Percentiles rank a stretch among this genome's conserved stretches.
phyloP scores from a whole-genome alignment of 208 protist species.

The Borovskyia barvae region DNA sequence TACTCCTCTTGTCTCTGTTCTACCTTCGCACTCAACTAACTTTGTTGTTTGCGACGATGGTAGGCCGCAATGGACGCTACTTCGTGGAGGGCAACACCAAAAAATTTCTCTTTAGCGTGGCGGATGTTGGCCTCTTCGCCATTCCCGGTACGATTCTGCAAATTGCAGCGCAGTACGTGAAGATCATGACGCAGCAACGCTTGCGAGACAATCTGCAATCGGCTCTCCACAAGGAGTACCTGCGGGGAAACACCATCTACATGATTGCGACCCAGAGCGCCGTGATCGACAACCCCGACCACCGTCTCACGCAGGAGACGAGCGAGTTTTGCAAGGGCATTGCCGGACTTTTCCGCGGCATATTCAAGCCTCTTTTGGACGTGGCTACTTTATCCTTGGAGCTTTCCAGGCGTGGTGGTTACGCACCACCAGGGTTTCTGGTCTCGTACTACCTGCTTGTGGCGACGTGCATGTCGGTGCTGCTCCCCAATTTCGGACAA shows the following conservation, averaged over 20 bases:
- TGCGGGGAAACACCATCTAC: slow-evolving; percentile 56
- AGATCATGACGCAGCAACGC: slow-evolving; percentile 58
- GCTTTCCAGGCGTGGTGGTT: slow-evolving; percentile 53
- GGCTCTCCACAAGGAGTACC: slow-evolving; percentile 66
- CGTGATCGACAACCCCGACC: slow-evolving; percentile 74
- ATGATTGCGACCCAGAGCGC: slow-evolving; percentile 42
- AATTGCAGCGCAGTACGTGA: slow-evolving; percentile 67
- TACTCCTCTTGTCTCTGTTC: slow-evolving; percentile 49
- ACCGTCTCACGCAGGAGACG: slow-evolving; percentile 74
- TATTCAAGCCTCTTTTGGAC: slow-evolving; percentile 82
- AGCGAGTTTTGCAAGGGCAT: slow-evolving; percentile 77
- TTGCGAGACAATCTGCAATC: slow-evolving; percentile 67
- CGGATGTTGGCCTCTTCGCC: slow-evolving; percentile 58
- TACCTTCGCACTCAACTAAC: slow-evolving; percentile 48
- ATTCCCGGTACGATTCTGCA: slow-evolving; percentile 68
- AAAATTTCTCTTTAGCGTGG: slow-evolving; percentile 59
- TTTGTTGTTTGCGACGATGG: slow-evolving; percentile 49
- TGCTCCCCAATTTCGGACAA: slow-evolving; percentile 72
- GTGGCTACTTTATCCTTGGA: slow-evolving; percentile 69
- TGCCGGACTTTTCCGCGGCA: slow-evolving; percentile 57
- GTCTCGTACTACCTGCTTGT: slow-evolving; percentile 78
- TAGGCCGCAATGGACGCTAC: slow-evolving; percentile 48
- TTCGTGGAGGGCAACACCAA: slow-evolving; percentile 65
- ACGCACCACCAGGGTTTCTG: slow-evolving; percentile 49
- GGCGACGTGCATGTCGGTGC: slow-evolving; percentile 42